Evolutionary conservation across 2,329 filamentous ascomycete species (phyloP).

Genomic region (Aureobasidium sp.): DNA sequence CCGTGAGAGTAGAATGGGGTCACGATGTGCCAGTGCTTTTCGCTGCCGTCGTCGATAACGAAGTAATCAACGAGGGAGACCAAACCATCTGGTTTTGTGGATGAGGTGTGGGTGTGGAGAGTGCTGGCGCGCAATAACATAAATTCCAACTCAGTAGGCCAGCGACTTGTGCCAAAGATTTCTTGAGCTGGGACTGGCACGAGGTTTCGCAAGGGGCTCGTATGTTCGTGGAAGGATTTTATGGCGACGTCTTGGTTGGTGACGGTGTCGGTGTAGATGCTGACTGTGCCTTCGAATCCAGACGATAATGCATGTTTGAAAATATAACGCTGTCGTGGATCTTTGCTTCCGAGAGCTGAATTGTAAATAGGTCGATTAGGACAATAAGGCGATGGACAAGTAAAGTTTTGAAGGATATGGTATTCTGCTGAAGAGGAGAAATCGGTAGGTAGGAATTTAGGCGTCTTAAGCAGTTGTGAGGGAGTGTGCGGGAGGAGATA

Average conservation of each 20-base stretch:
- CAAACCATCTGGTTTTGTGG: neutral
- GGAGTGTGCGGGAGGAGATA: neutral
- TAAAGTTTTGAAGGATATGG: too few species aligned
- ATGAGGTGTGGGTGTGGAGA: neutral
- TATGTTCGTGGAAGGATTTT: neutral
- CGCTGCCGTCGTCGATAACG: neutral
- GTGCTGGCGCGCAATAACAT: neutral
- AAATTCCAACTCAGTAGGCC: neutral
- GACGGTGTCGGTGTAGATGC: neutral
- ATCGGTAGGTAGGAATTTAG: neutral
- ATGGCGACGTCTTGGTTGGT: neutral
- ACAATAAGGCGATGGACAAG: too few species aligned
- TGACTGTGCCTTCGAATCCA: neutral
- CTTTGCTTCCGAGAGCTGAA: too few species aligned
- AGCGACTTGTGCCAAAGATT: neutral
- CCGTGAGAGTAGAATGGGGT: neutral
- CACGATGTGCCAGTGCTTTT: neutral
- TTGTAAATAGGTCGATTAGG: neutral
- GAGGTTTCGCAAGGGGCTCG: neutral
- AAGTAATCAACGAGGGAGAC: neutral
- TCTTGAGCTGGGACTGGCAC: neutral
- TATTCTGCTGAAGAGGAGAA: too few species aligned
- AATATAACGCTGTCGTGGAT: neutral
- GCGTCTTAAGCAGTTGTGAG: neutral
- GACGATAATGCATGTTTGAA: neutral